Evolutionary conservation across 805 yeast species (phyloP), one percentile per base, ranked within the genome.

Genomic region (Blastobotrys chiropterorum): DNA sequence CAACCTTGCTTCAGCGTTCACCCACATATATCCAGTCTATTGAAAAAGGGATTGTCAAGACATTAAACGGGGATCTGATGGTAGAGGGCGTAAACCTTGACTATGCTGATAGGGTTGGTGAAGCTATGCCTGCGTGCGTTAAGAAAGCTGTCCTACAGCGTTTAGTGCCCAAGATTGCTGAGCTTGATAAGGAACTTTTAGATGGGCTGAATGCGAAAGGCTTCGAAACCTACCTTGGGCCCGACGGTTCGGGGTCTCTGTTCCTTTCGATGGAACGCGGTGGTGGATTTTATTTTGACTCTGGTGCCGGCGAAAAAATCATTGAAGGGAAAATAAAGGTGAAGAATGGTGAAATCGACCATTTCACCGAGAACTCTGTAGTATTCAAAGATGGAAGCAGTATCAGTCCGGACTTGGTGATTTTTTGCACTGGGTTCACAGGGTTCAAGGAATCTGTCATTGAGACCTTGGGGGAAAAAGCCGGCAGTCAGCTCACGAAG

Each of bases 281-380:
- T 30, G 76, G 77, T 1, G 79, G 79, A 40, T 74, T 73, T 58
- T 74, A 74, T 56, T 72, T 72, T 51, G 77, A 74, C 56, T 76
- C 72, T 44, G 79, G 79, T 7, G 67, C 72, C 54, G 70, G 76
- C 34, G 66, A 65, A 44, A 59, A 70, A 53, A 71, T 74, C 52
- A 62, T 64, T 41, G 70, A 72, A 8, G 75, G 72, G 13, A 69
- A 71, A 53, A 68, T 74, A 51, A 61, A 63, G 26, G 60, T 74
- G 47, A 67, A 71, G 59, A 65, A 67, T 47, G 72, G 73, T 4
- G 62, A 57, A 45, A 67, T 74, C 39, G 65, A 65, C 44, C 56
- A 63, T 41, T 72, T 74, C 60, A 61, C 65, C 13, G 73, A 69
- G 54, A 59, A 62, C 51, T 70, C 72, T 1, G 77, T 74, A 30